Percentiles rank a stretch among this genome's conserved stretches.
Evolutionary conservation across 306 rosid species (phyloP).

Genomic region (Luffa aegyptiaca): DNA sequence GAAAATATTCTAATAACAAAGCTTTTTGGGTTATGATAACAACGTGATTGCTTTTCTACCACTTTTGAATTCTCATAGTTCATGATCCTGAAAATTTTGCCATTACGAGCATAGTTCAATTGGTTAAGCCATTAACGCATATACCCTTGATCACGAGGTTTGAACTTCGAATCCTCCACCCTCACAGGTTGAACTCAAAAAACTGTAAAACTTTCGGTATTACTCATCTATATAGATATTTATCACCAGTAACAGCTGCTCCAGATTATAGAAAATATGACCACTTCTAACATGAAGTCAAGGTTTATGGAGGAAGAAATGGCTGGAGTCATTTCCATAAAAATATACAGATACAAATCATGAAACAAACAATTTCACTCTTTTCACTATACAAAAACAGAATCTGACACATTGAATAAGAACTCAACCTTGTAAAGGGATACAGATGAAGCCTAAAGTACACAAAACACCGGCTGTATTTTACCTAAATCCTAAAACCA

Average conservation of each 20-base stretch:
- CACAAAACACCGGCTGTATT: not conserved
- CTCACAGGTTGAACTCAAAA: too few relatives aligned
- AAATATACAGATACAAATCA: not conserved
- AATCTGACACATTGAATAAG: not conserved
- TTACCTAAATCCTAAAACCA: not conserved
- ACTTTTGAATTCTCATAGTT: not conserved
- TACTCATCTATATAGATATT: not conserved
- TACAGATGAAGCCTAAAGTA: conserved; percentile 1
- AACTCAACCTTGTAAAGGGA: not conserved
- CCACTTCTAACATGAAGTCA: not conserved
- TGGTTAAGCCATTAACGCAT: too few relatives aligned
- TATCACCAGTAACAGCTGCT: not conserved
- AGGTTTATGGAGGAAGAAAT: not conserved
- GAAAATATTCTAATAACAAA: not conserved
- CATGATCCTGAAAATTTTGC: not conserved
- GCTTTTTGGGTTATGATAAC: not conserved
- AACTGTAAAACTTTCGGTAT: not conserved
- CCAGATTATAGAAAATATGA: not conserved
- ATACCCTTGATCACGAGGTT: too few relatives aligned
- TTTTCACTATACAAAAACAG: conserved; percentile 8
- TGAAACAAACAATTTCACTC: not conserved
- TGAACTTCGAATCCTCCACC: too few relatives aligned
- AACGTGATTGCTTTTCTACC: not conserved
- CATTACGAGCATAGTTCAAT: too few relatives aligned
- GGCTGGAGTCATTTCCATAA: not conserved